phyloP scores from a whole-genome alignment of 768 basidiomycete genomes.

The Auriscalpium vulgare region DNA sequence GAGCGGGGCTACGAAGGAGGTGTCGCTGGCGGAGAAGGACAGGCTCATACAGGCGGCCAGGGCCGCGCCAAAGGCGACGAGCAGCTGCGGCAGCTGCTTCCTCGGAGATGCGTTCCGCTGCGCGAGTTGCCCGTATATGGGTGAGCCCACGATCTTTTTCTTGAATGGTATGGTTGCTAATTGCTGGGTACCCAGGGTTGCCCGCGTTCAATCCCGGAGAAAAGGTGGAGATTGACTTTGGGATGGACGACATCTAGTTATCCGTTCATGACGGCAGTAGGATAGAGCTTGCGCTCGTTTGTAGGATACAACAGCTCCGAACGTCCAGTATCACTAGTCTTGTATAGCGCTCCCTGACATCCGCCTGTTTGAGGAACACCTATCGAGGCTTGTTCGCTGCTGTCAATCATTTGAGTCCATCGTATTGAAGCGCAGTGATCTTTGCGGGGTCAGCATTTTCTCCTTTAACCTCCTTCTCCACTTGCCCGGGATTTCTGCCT shows the following conservation, averaged over 20 bases:
- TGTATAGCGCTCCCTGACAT: too few species aligned
- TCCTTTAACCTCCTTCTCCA: too few species aligned
- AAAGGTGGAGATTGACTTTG: conserved; percentile 87
- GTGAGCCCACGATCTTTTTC: conserved; percentile 38
- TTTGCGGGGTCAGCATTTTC: too few species aligned
- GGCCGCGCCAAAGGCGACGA: conserved; percentile 80
- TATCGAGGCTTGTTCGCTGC: too few species aligned
- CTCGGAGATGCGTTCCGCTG: conserved; percentile 97
- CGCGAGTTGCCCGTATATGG: conserved; percentile 90
- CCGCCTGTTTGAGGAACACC: too few species aligned
- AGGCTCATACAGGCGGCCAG: conserved; percentile 57
- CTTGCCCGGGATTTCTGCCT: too few species aligned
- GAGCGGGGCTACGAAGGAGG: conserved; percentile 49
- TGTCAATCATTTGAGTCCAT: too few species aligned
- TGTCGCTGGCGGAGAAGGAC: conserved; percentile 53
- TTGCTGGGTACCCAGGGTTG: conserved; percentile 52
- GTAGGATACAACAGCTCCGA: too few species aligned
- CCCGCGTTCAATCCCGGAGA: conserved; percentile 98
- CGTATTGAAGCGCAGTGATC: too few species aligned
- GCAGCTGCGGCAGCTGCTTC: conserved; percentile 96
- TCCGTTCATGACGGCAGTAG: too few species aligned
- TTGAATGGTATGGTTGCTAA: neutral
- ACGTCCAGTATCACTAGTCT: too few species aligned
- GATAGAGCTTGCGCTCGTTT: too few species aligned
- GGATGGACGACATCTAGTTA: conserved; percentile 80